Percentiles rank a stretch among this genome's conserved stretches.
These are phyloP conservation scores for Amylocarpus encephaloides DNA, from an alignment of 2,329 filamentous ascomycete genomes.

Conservation along the genomic window DNA sequence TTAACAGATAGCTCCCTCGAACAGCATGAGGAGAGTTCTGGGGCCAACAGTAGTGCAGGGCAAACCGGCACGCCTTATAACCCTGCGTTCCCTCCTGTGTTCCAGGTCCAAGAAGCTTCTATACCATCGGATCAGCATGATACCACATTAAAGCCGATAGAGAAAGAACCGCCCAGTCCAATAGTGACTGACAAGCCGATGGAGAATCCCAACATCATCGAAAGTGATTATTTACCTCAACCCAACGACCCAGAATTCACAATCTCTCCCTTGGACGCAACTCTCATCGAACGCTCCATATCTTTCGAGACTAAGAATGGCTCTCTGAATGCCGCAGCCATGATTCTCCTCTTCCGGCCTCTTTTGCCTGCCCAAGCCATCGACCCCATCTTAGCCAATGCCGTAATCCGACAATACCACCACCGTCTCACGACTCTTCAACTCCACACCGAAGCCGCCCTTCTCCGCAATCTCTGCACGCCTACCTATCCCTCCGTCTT, in stretches of 20 bases:
- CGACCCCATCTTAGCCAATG: conserved; percentile 47
- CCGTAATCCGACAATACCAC: conserved; percentile 55
- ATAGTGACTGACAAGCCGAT: conserved; percentile 17
- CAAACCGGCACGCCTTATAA: conserved; percentile 8
- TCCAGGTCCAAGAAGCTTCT: conserved; percentile 25
- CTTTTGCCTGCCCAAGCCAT: conserved; percentile 50
- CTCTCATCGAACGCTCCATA: conserved; percentile 47
- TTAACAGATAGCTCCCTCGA: conserved; percentile 15
- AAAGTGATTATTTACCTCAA: conserved; percentile 56
- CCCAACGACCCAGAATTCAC: conserved; percentile 50
- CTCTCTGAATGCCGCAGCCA: conserved; percentile 53
- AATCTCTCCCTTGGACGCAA: conserved; percentile 49
- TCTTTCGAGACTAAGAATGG: conserved; percentile 51
- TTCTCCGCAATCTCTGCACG: conserved; percentile 53
- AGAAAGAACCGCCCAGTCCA: conserved; percentile 10
- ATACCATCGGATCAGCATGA: conserved; percentile 6
- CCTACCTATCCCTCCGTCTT: conserved; percentile 50
- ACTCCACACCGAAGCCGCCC: conserved; percentile 53
- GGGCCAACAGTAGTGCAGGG: conserved; percentile 1
- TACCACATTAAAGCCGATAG: conserved; percentile 3
- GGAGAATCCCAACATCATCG: conserved; percentile 37
- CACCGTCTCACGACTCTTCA: conserved; percentile 52
- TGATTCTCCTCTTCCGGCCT: conserved; percentile 53
- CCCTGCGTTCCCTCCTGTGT: conserved; percentile 17
- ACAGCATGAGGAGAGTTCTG: conserved; percentile 8